Percentiles rank a stretch among this genome's conserved stretches.
Evolutionary conservation across 2,329 filamentous ascomycete species (phyloP).

Genomic region (Anthostomella pinea): DNA sequence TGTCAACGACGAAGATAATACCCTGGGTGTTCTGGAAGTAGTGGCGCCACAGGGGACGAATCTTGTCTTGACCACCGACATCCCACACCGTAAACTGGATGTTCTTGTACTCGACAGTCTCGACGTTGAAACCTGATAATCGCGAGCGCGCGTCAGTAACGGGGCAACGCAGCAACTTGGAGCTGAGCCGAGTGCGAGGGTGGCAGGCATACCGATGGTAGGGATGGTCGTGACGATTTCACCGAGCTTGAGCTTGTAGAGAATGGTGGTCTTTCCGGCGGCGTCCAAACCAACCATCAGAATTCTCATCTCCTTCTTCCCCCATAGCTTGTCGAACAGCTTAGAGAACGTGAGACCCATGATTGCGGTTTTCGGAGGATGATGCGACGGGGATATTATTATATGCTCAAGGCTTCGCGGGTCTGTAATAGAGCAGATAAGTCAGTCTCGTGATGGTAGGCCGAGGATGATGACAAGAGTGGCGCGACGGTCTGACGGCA

Average conservation of each 20-base stretch:
- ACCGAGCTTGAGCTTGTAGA: slow-evolving; percentile 99
- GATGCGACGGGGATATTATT: slow-evolving; percentile 35
- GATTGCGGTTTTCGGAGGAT: slow-evolving; percentile 54
- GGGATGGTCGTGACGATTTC: slow-evolving; percentile 99
- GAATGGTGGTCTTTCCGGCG: slow-evolving; percentile 99
- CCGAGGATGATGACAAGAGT: slow-evolving; percentile 16
- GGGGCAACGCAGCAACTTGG: slow-evolving; percentile 1
- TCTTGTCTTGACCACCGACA: slow-evolving; percentile 99
- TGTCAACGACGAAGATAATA: slow-evolving; percentile 99
- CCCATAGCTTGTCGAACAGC: slow-evolving; percentile 93
- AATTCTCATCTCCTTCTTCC: slow-evolving; percentile 99
- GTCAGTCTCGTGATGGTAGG: slow-evolving; percentile 17
- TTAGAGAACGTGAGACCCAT: slow-evolving; percentile 99
- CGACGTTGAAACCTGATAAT: slow-evolving; percentile 88
- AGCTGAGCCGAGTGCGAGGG: slow-evolving; percentile 1
- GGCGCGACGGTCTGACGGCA: slow-evolving; percentile 18
- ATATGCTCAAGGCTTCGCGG: slow-evolving; percentile 18
- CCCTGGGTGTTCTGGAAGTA: slow-evolving; percentile 99
- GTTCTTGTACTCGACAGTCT: slow-evolving; percentile 99
- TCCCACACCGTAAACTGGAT: slow-evolving; percentile 99
- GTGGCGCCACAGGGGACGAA: slow-evolving; percentile 97
- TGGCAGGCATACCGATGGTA: slow-evolving; percentile 75
- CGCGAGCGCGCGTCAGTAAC: slow-evolving; percentile 21
- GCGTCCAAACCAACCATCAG: slow-evolving; percentile 99
- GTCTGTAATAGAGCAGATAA: slow-evolving; percentile 12